phyloP scores from a whole-genome alignment of 2,329 filamentous ascomycete genomes.

The Onygenales sp. region DNA sequence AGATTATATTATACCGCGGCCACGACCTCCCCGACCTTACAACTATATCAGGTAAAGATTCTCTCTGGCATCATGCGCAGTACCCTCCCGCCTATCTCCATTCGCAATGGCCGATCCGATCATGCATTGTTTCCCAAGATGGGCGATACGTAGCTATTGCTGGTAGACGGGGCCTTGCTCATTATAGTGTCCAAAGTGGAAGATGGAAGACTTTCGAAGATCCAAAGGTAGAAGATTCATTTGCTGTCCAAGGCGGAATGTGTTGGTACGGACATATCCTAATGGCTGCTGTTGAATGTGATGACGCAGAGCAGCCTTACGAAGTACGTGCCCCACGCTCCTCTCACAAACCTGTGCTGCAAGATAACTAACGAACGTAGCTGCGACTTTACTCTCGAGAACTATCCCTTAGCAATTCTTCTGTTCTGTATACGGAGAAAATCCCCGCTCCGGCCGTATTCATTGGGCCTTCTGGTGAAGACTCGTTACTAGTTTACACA shows the following conservation, averaged over 20 bases:
- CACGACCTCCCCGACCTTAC: conserved; percentile 87
- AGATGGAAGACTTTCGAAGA: conserved; percentile 93
- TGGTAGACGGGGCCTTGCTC: conserved; percentile 81
- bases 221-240: conserved; percentile 72
- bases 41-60: conserved; percentile 82
- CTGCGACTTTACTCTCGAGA: conserved; percentile 91
- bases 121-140: conserved; percentile 79
- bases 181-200: conserved; percentile 90
- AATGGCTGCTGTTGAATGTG: conserved; percentile 83
- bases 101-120: conserved; percentile 87
- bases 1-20: conserved; percentile 85
- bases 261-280: conserved; percentile 97
- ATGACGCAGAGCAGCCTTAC: conserved; percentile 49
- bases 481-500: conserved; percentile 92
- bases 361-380: conserved; percentile 25
- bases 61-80: conserved; percentile 88
- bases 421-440: conserved; percentile 65
- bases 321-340: conserved; percentile 42
- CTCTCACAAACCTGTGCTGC: not conserved
- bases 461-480: conserved; percentile 79
- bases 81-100: conserved; percentile 77
- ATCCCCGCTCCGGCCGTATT: conserved; percentile 82
- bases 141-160: conserved; percentile 93
- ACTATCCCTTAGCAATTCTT: conserved; percentile 60
- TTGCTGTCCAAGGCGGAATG: conserved; percentile 90